Evolutionary conservation across 306 rosid species (phyloP).

Genomic region (Vicia sativa): DNA sequence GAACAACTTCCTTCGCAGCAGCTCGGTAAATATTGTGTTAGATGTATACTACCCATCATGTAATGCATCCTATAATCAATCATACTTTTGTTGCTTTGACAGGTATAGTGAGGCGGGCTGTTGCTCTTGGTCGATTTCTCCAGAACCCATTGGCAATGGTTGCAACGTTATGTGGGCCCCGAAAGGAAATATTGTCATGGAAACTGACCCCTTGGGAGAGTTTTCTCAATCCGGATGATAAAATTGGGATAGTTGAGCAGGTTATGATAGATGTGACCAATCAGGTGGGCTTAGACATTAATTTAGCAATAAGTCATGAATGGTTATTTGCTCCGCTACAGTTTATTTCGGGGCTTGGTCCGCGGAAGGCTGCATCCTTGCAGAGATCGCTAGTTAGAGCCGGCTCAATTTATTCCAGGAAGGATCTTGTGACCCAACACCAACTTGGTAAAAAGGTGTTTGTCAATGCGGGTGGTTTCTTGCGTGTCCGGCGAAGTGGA

Average conservation of each 20-base stretch:
- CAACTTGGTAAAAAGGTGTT: conserved; percentile 91
- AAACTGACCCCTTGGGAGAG: conserved; percentile 75
- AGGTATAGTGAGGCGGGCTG: conserved; percentile 99
- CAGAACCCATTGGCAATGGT: conserved; percentile 98
- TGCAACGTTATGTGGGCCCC: conserved; percentile 92
- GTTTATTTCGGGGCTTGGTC: conserved; percentile 97
- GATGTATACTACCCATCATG: background rate
- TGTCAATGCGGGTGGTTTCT: conserved; percentile 90
- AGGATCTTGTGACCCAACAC: conserved; percentile 80
- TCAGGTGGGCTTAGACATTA: conserved; percentile 92
- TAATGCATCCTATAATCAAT: conserved; percentile 26
- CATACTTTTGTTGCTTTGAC: conserved; percentile 34
- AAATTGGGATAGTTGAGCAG: conserved; percentile 84
- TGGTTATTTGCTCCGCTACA: conserved; percentile 95
- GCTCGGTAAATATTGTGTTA: conserved; percentile 52
- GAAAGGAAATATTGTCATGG: conserved; percentile 91
- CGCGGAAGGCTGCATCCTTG: conserved; percentile 93
- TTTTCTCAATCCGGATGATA: conserved; percentile 89
- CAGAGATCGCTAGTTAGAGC: conserved; percentile 90
- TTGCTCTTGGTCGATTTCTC: conserved; percentile 92
- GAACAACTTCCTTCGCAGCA: conserved; percentile 90
- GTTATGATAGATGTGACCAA: conserved; percentile 93
- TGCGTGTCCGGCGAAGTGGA: conserved; percentile 95
- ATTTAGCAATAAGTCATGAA: conserved; percentile 87
- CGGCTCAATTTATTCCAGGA: conserved; percentile 86